phyloP scores from a whole-genome alignment of 495 filamentous ascomycete genomes.

The Hypoxylon trugodes region DNA sequence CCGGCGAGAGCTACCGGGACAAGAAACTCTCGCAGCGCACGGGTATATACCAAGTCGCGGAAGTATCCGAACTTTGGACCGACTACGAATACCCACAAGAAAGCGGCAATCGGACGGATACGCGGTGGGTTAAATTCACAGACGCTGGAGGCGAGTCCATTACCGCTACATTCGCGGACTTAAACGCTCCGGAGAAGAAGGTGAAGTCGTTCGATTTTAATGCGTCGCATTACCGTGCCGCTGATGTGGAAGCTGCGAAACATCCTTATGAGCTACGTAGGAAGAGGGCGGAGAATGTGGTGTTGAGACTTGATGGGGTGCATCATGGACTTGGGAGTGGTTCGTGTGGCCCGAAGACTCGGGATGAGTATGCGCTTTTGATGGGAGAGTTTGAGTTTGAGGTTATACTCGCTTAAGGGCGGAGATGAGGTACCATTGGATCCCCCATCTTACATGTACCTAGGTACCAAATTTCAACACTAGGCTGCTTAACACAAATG shows the following conservation, averaged over 20 bases:
- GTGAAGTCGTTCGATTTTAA: constrained; percentile 60
- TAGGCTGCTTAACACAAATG: no score
- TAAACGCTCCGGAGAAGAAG: constrained; percentile 21
- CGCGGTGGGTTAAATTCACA: constrained; percentile 58
- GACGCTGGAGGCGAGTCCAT: constrained; percentile 48
- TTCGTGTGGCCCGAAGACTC: constrained; percentile 66
- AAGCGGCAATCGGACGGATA: constrained; percentile 67
- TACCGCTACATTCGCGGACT: constrained; percentile 43
- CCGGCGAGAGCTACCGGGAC: constrained; percentile 69
- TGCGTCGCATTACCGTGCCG: constrained; percentile 58
- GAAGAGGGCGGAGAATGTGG: constrained; percentile 56
- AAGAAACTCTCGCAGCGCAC: constrained; percentile 64
- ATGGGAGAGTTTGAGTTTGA: constrained; percentile 42
- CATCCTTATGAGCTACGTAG: constrained; percentile 67
- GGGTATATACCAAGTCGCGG: constrained; percentile 55
- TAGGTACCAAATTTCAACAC: no score
- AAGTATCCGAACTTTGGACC: constrained; percentile 58
- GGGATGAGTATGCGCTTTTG: constrained; percentile 59
- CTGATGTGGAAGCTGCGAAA: constrained; percentile 59
- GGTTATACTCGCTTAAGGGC: constrained; percentile 23
- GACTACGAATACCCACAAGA: constrained; percentile 72
- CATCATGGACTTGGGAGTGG: constrained; percentile 67
- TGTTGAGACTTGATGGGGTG: constrained; percentile 65
- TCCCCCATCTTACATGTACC: neutral
- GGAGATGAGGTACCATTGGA: neutral